A percentile compares a stretch with the other conserved stretches of the same genome.
Evolutionary conservation across 306 rosid species (phyloP).

Genomic region (Delonix regia): DNA sequence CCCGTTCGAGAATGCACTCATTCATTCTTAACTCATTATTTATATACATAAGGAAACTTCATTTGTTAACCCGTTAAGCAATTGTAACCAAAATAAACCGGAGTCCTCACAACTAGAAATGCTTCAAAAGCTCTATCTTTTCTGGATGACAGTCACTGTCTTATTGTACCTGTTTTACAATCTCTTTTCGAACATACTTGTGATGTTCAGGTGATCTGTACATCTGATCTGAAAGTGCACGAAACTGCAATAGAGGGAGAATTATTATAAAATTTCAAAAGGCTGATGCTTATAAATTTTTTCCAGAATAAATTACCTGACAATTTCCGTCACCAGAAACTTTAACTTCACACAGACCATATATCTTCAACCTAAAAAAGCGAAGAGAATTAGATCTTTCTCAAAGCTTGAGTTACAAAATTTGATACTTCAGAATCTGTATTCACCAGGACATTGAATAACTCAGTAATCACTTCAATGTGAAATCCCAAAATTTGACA

Average conservation of each 20-base stretch:
- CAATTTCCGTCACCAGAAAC: constrained; percentile 97
- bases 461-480: neutral
- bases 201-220: constrained; percentile 81
- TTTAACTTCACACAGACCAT: constrained; percentile 80
- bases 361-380: constrained; percentile 61
- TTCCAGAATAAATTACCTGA: constrained; percentile 60
- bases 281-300: constrained; percentile 1
- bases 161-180: constrained; percentile 68
- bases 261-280: constrained; percentile 27
- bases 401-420: constrained; percentile 2
- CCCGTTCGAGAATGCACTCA: neutral
- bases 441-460: neutral
- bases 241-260: constrained; percentile 62
- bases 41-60: neutral
- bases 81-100: constrained; percentile 7
- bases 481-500: neutral
- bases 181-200: constrained; percentile 77
- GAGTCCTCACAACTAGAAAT: neutral
- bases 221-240: constrained; percentile 86
- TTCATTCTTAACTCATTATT: neutral
- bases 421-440: neutral
- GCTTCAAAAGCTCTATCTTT: neutral
- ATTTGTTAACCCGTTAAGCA: neutral
- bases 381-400: constrained; percentile 21
- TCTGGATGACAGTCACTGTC: constrained; percentile 1